These are phyloP conservation scores for Canariomyces notabilis DNA, from an alignment of 2,329 filamentous ascomycete species.

Conservation along the genomic window DNA sequence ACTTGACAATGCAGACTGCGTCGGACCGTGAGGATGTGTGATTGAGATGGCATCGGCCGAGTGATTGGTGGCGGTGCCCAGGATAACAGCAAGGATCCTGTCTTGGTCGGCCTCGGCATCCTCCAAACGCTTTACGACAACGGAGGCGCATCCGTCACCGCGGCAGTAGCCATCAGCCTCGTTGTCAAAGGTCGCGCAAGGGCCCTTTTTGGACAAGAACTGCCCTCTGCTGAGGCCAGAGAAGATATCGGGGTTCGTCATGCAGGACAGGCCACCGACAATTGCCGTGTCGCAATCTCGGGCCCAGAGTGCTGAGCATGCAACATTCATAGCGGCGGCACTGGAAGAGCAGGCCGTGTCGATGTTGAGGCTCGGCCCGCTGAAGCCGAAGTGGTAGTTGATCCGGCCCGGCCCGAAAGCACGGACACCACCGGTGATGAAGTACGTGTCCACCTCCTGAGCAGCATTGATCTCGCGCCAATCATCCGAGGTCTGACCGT, in stretches of 20 bases:
- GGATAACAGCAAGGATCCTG: constrained; percentile 69
- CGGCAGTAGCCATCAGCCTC: constrained; percentile 79
- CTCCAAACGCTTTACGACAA: constrained; percentile 74
- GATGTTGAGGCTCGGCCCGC: constrained; percentile 64
- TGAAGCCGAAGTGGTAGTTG: constrained; percentile 74
- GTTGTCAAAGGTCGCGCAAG: constrained; percentile 77
- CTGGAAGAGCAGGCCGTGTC: constrained; percentile 78
- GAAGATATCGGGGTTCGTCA: constrained; percentile 79
- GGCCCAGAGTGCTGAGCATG: constrained; percentile 67
- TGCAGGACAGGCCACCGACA: constrained; percentile 70
- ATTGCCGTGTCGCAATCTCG: constrained; percentile 78
- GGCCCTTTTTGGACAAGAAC: constrained; percentile 71
- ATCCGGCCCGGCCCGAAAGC: constrained; percentile 53
- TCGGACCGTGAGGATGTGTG: constrained; percentile 73
- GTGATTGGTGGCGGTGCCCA: constrained; percentile 73
- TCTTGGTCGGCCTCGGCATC: constrained; percentile 75
- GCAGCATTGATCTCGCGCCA: constrained; percentile 71
- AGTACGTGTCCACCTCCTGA: constrained; percentile 61
- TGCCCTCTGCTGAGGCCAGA: constrained; percentile 69
- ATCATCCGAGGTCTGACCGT: constrained; percentile 70
- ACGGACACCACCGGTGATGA: constrained; percentile 40
- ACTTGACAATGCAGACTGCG: constrained; percentile 67
- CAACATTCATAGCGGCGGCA: constrained; percentile 64
- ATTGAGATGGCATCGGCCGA: constrained; percentile 78
- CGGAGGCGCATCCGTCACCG: constrained; percentile 67